Base-by-base conservation (phyloP, 768 basidiomycete genomes). In the Termitomyces sp. region DNA sequence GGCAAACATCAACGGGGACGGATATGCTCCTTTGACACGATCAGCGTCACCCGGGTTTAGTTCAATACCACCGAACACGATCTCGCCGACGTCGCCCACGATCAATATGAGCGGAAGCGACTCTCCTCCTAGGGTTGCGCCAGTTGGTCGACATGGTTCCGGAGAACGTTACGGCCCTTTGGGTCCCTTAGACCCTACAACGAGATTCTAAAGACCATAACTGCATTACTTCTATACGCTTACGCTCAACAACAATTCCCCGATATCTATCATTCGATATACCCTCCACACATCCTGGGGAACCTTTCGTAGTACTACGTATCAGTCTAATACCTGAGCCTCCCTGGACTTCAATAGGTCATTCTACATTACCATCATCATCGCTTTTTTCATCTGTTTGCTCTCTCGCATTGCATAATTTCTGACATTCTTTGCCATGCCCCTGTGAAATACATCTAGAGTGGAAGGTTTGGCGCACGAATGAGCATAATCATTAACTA, bases 181-280 rank as follows among this genome's bases (percentile, higher is more conserved):
- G 48, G 81, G 85, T 54, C 85, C 85, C 44, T 68, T 86, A 56
- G 85, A 84, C 68, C 85, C 85, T 33, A 73, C 81, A 52, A 74
- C 78, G 53, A 78, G 70, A 67, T 77, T 81, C 70, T 84, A 68
- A 71, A 65, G 60, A 50, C 56, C 41, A 58, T 55, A 47, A 56
- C 49, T 58, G 49, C 60, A 63, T 58, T 59, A 66, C 64, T 52
- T 62, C 61, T 62, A 5, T 26, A 55, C 60, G 54, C 48, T 61
- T 59, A 66, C 65, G 63, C 60, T 57, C 55, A 55, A 58, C 55
- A 57, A 61, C 55, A 56, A 61, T 62, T 60, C 56, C 62, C 45
- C 56, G 57, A 69, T 70, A 65, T 75, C 68, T 66, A 64, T 64
- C 63, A 66, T 68, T 64, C 65, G 70, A 69, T 74, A 76, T 75